These are phyloP conservation scores for Magnaporthiopsis rhizophila DNA, from an alignment of 2,329 filamentous ascomycete genomes.

Conservation along the genomic window DNA sequence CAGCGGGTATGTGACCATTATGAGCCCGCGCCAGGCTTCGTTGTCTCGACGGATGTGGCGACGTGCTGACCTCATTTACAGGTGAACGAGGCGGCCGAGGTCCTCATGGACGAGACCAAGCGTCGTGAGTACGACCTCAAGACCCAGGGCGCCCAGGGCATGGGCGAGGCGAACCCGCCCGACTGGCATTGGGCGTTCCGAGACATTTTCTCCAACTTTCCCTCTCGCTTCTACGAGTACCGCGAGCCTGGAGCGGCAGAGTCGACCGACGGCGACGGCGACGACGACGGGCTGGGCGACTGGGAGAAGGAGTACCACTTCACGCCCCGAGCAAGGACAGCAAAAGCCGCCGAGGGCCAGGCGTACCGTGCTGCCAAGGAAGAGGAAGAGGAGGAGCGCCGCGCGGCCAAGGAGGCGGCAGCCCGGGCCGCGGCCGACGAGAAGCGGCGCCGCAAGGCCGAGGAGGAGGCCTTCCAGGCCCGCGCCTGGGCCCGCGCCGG, in stretches of 20 bases:
- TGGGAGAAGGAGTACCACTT: neutral
- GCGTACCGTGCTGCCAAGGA: too few relatives aligned
- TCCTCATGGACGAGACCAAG: neutral
- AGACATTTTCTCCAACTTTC: too few relatives aligned
- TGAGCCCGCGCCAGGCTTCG: too few relatives aligned
- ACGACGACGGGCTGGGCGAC: neutral
- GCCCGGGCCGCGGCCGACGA: too few relatives aligned
- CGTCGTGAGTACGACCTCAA: neutral
- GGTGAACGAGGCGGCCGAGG: neutral
- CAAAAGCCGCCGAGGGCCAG: neutral
- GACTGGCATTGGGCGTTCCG: too few relatives aligned
- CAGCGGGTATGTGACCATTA: slow-evolving; percentile 10
- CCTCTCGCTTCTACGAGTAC: neutral
- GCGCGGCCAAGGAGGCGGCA: neutral
- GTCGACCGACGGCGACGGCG: neutral
- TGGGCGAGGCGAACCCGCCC: too few relatives aligned
- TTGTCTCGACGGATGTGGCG: too few relatives aligned
- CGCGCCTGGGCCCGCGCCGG: too few relatives aligned
- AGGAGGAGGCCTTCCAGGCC: too few relatives aligned
- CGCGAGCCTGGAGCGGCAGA: neutral
- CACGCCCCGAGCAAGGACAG: too few relatives aligned
- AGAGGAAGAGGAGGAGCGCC: neutral
- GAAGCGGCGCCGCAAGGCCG: too few relatives aligned
- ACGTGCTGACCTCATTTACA: neutral
- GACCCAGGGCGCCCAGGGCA: too few relatives aligned